Percentiles rank a stretch among this genome's conserved stretches.
phyloP scores from a whole-genome alignment of 192 early-diverging fungal species.

The Backusella psychrophila region DNA sequence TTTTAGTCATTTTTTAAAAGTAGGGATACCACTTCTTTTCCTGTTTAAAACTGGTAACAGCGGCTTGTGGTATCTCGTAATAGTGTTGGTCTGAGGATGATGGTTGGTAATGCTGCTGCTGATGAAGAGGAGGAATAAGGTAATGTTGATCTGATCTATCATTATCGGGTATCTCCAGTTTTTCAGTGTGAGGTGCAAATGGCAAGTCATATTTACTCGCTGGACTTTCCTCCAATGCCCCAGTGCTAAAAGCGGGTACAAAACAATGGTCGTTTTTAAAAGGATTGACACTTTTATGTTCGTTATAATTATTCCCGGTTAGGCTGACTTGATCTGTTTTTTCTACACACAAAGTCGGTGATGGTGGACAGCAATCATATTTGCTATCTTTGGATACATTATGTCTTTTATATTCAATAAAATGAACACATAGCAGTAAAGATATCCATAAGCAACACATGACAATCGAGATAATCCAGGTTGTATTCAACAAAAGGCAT shows the following conservation, averaged over 20 bases:
- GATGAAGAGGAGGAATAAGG: background rate
- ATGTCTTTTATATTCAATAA: background rate
- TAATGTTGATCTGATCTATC: background rate
- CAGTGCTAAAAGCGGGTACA: background rate
- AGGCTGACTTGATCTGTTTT: background rate
- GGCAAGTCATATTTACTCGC: background rate
- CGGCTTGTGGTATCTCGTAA: background rate
- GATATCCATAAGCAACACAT: conserved; percentile 1
- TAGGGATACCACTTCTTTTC: background rate
- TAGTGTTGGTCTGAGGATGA: background rate
- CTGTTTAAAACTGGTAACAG: background rate
- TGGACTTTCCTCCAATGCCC: background rate
- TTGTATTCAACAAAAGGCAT: background rate
- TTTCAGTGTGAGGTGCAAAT: background rate
- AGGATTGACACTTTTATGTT: background rate
- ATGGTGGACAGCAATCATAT: background rate
- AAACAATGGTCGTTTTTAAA: background rate
- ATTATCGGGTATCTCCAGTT: background rate
- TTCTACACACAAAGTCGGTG: background rate
- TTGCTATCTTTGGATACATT: background rate
- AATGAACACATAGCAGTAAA: background rate
- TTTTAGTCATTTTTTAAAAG: background rate
- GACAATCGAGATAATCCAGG: background rate
- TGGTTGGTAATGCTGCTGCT: background rate
- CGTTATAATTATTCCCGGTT: background rate